Conservation (phyloP, 371 early-diverging fungal species). For the Encephalitozoon romaleae region DNA sequence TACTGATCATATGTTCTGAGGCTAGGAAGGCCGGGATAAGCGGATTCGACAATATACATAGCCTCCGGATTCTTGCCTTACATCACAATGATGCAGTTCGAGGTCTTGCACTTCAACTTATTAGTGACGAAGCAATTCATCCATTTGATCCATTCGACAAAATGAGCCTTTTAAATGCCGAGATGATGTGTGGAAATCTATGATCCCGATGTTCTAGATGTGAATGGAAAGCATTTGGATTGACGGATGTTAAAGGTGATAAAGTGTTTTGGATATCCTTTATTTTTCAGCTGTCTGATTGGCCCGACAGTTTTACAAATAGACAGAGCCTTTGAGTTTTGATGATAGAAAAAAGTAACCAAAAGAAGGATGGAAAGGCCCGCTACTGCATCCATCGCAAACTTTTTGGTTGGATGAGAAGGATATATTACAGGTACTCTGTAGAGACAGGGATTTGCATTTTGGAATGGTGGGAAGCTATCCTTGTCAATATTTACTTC, state of each 20-base stretch:
- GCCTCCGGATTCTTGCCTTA: background rate
- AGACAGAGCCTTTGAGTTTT: background rate
- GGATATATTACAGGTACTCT: slow-evolving; percentile 43
- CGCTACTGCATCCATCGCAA: background rate
- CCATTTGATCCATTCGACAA: slow-evolving; percentile 38
- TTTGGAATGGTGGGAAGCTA: slow-evolving; percentile 39
- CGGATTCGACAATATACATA: slow-evolving; percentile 4
- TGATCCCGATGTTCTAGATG: background rate
- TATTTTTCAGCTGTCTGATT: background rate
- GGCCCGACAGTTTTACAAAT: background rate
- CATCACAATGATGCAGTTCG: slow-evolving; percentile 24
- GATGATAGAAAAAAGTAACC: background rate
- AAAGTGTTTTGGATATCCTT: background rate
- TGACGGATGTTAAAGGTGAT: background rate
- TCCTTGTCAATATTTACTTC: slow-evolving; percentile 48
- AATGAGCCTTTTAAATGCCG: background rate
- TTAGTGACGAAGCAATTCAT: background rate
- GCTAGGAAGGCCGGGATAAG: background rate
- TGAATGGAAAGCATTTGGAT: background rate
- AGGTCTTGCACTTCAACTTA: background rate
- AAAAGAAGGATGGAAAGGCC: background rate
- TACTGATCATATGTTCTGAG: slow-evolving; percentile 21
- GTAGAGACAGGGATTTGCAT: slow-evolving; percentile 49
- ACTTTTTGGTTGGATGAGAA: background rate
- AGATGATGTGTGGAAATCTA: background rate